Evolutionary conservation across 371 early-diverging fungal genomes (phyloP).

Genomic region (Apophysomyces ossiformis): DNA sequence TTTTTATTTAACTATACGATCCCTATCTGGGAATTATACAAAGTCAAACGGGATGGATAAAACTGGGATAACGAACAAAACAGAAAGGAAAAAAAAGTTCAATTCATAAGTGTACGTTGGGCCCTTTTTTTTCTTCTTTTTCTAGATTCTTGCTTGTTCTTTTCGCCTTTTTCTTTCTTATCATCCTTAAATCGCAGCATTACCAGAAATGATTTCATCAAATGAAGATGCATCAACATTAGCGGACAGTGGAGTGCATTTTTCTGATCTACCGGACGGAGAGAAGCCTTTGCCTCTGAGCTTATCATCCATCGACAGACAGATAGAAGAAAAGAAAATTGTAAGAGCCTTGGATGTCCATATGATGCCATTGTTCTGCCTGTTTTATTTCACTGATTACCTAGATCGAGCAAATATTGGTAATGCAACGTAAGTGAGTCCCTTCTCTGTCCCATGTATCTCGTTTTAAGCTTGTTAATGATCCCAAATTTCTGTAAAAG

Average conservation of each 20-base stretch:
- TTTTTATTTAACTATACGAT: background rate
- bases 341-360: conserved; percentile 36
- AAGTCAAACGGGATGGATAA: background rate
- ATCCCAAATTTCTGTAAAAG: background rate
- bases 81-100: background rate
- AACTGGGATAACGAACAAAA: conserved; percentile 1
- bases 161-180: background rate
- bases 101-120: background rate
- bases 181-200: too few relatives aligned
- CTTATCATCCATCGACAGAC: background rate
- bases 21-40: conserved; percentile 3
- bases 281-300: background rate
- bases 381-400: conserved; percentile 49
- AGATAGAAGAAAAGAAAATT: conserved; percentile 30
- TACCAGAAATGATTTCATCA: background rate
- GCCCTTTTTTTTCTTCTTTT: background rate
- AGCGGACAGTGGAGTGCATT: background rate
- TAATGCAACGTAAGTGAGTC: background rate
- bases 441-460: background rate
- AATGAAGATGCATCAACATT: background rate
- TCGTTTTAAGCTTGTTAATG: too few relatives aligned
- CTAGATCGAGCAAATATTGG: conserved; percentile 19
- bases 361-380: conserved; percentile 49
- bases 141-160: background rate
- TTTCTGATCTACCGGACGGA: background rate